Conservation (phyloP, 2,329 filamentous ascomycete species). For the Annulohypoxylon truncatum region DNA sequence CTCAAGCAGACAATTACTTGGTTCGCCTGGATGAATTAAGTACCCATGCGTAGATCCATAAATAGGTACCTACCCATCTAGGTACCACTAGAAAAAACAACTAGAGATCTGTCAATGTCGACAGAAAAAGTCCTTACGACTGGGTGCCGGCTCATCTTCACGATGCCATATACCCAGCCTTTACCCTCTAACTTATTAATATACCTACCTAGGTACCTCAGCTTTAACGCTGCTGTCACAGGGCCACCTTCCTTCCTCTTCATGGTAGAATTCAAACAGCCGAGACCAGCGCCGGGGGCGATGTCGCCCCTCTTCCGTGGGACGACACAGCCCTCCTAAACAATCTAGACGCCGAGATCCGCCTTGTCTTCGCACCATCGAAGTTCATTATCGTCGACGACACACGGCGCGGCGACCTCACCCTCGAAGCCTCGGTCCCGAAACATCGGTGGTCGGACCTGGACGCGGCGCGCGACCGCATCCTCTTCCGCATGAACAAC, state of each 20-base stretch:
- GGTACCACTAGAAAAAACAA: too few species aligned
- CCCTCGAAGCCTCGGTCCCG: constrained; percentile 59
- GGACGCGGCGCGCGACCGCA: constrained; percentile 56
- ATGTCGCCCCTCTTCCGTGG: constrained; percentile 57
- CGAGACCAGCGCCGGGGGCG: constrained; percentile 44
- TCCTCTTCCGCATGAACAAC: constrained; percentile 65
- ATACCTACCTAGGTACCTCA: too few species aligned
- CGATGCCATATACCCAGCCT: too few species aligned
- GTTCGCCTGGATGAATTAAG: too few species aligned
- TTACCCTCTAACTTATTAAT: too few species aligned
- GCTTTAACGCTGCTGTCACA: too few species aligned
- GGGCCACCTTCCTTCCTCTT: constrained; percentile 59
- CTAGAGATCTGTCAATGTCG: too few species aligned
- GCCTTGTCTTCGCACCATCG: constrained; percentile 53
- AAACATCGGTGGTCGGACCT: constrained; percentile 61
- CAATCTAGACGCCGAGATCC: constrained; percentile 63
- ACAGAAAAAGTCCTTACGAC: too few species aligned
- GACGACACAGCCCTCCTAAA: constrained; percentile 55
- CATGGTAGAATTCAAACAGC: constrained; percentile 62
- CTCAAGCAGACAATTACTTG: too few species aligned
- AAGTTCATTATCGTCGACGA: constrained; percentile 62
- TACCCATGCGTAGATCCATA: too few species aligned
- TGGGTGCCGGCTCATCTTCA: too few species aligned
- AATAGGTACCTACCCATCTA: too few species aligned
- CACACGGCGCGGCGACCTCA: constrained; percentile 54